Conservation (phyloP, 352 stramenopile genomes). For the Pythium phragmitis region DNA sequence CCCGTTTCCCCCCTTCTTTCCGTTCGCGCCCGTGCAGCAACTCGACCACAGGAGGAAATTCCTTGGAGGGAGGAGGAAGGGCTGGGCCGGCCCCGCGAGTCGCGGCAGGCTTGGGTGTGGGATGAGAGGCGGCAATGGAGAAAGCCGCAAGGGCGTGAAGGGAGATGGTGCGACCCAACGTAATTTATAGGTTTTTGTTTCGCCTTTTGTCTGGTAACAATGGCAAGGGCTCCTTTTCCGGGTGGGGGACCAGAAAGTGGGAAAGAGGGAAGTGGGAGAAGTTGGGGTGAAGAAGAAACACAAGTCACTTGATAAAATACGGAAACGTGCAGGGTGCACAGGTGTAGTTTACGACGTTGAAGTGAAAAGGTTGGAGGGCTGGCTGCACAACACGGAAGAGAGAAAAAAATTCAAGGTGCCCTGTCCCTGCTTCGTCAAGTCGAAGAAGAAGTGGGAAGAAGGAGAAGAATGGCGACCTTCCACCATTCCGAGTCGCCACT, state of each 20-base stretch:
- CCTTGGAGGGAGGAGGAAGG: background rate
- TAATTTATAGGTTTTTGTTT: conserved; percentile 26
- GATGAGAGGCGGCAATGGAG: conserved; percentile 16
- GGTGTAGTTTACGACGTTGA: conserved; percentile 31
- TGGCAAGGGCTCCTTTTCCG: background rate
- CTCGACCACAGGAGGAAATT: background rate
- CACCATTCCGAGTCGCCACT: conserved; percentile 4
- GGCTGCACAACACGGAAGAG: conserved; percentile 1
- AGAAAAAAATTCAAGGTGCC: background rate
- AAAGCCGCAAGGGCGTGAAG: conserved; percentile 11
- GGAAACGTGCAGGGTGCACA: conserved; percentile 8
- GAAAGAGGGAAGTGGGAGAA: conserved; percentile 11
- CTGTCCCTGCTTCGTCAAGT: conserved; percentile 22
- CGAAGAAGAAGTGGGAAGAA: conserved; percentile 20
- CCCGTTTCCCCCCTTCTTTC: conserved; percentile 1
- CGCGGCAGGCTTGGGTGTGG: conserved; percentile 28
- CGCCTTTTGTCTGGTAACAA: background rate
- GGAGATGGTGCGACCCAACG: conserved; percentile 22
- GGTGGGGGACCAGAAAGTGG: background rate
- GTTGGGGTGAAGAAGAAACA: background rate
- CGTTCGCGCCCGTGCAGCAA: background rate
- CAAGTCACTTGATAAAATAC: conserved; percentile 27
- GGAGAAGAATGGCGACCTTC: conserved; percentile 23
- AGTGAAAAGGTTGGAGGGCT: conserved; percentile 14
- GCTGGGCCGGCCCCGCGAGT: conserved; percentile 1